Evolutionary conservation across 176 grass and related monocot genomes (phyloP).

Genomic region (Triticum dicoccoides): DNA sequence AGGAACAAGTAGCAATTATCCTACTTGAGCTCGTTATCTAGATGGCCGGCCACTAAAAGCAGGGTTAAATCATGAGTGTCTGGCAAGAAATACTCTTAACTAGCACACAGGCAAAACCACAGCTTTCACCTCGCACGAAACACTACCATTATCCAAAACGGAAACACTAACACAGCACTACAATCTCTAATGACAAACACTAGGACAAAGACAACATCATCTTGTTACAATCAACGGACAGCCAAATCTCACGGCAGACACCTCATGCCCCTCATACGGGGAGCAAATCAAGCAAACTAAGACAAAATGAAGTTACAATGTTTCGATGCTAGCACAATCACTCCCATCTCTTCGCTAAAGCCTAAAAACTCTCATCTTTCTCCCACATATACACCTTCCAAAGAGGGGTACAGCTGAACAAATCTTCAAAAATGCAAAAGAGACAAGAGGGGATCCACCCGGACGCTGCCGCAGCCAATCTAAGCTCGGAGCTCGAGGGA

Average conservation of each 20-base stretch:
- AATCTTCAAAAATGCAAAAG: conserved; percentile 13
- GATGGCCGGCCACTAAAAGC: background rate
- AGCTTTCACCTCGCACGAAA: background rate
- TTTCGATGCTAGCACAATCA: background rate
- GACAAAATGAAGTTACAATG: conserved; percentile 6
- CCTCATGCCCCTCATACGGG: background rate
- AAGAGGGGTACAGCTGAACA: background rate
- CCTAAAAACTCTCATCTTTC: conserved; percentile 21
- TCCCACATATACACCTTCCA: conserved; percentile 2
- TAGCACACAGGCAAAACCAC: background rate
- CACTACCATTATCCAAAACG: no score
- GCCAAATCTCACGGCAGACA: background rate
- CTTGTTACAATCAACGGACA: background rate
- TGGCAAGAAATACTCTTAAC: background rate
- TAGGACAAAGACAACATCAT: background rate
- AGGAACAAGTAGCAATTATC: background rate
- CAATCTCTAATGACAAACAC: background rate
- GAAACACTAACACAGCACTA: no score
- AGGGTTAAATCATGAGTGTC: background rate
- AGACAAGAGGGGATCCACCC: background rate
- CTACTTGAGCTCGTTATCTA: background rate
- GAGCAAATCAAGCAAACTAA: conserved; percentile 18
- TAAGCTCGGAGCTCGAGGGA: conserved; percentile 17
- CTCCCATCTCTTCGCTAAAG: background rate
- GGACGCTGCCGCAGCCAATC: background rate